Base-by-base conservation (phyloP, 805 yeast species). In the Zygosaccharomyces gambellarensis region DNA sequence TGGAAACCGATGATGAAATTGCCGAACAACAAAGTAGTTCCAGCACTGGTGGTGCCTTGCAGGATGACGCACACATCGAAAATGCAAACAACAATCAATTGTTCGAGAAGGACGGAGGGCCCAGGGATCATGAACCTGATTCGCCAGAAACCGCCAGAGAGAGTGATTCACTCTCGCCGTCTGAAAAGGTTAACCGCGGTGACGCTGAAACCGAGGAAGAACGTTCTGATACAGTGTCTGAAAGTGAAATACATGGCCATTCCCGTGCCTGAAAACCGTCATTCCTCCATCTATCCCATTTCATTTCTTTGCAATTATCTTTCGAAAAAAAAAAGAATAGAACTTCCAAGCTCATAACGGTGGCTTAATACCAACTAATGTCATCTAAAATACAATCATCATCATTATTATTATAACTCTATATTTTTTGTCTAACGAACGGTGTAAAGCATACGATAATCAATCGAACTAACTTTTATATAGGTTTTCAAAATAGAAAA, bases 371-470 rank as follows among this genome's bases (percentile, higher is more conserved):
- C 38, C 38, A 14, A 25, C 28, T 21, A 14, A 34, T 17, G 3
- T 21, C 38, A 34, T 34, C 38, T 34, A 21, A 34, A 17, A 17
- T 17, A 17, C 17, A 17, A 17, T 34, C 19, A 34, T 21, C 19
- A 34, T 14, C 9, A 34, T 21, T 34, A 31, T 34, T 34, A 25
- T 25, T 25, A 25, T 25, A 34, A 34, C 38, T 34, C 14, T 34
- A 30, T 42, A 40, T 27, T 40, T 27, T 41, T 11, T 42, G 38
- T 42, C 34, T 42, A 42, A 42, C 45, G 45, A 42, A 42, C 36
- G 45, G 45, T 30, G 45, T 42, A 42, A 30, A 42, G 45, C 45
- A 40, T 40, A 40, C 30, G 32, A 34, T 30, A 42, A 39, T 39
- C 17, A 31, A 42, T 7, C 14, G n/a, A 42, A 39, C 17, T 23